Base-by-base conservation (phyloP, 1,284 basidiomycete genomes). In the Earliella scabrosa region DNA sequence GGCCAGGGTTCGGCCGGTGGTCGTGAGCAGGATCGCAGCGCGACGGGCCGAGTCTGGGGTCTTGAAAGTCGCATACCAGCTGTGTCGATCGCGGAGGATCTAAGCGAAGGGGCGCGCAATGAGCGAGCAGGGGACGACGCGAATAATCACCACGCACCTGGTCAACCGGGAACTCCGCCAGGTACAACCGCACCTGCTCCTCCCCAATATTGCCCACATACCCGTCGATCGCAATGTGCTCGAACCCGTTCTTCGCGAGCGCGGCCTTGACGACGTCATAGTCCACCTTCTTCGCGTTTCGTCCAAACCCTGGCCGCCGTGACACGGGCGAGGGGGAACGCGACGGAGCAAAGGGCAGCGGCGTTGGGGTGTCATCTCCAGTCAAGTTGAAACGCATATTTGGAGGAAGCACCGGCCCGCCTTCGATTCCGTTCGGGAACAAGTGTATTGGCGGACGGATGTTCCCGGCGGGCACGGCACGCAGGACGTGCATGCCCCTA, bases 11-110 rank as follows among this genome's bases (percentile, higher is more conserved):
- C 78, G 81, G 11, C 72, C 69, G 13, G 78, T 77, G 34, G 77
- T 74, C 34, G 75, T 78, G 45, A 89, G 78, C 14, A 86, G 80
- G 67, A 80, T 80, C 2, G 77, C 76, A 0, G 88, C 87, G 2
- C 88, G 80, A 6, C 82, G 78, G 1, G 90, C 90, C 2, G 80
- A 74, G 57, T 84, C 82, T 1, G 74, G 67, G 6, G 81, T 80
- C 45, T 75, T 67, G 65, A 92, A 92, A 3, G 88, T 88, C 56
- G 90, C 80, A 64, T 89, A 92, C 77, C 87, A 85, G 11, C 82
- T 86, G 8, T 75, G 73, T 49, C 82, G 79, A 68, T 91, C 89
- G 58, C 82, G 82, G 1, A 92, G 73, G 24, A 91, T 75, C 87
- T 90, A 44, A 21, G 31, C 45, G 38, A 35, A 20, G 20, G 29